These are phyloP conservation scores for Microsporum ferrugineum DNA, from an alignment of 2,329 filamentous ascomycete species.

Conservation along the genomic window DNA sequence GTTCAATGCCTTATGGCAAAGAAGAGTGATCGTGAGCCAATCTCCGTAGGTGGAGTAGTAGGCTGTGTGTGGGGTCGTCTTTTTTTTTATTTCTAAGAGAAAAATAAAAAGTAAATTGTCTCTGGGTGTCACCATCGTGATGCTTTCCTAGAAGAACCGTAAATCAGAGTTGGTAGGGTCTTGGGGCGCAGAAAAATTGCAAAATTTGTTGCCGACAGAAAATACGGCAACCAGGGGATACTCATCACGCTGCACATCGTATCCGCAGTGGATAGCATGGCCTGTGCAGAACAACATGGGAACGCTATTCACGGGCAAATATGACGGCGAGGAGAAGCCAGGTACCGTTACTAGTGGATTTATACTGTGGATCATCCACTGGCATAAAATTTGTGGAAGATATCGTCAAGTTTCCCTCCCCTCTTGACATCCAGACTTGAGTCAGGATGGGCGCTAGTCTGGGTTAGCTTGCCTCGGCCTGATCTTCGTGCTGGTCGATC, in stretches of 20 bases:
- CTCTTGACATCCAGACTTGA: background rate
- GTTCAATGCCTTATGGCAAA: constrained; percentile 1
- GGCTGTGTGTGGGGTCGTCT: constrained; percentile 1
- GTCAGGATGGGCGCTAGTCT: background rate
- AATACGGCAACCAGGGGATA: constrained; percentile 5
- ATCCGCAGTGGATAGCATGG: constrained; percentile 12
- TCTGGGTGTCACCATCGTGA: constrained; percentile 6
- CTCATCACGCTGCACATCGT: constrained; percentile 8
- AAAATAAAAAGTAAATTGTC: constrained; percentile 3
- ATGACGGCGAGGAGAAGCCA: background rate
- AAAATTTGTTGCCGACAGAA: constrained; percentile 3
- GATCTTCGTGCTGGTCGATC: constrained; percentile 5
- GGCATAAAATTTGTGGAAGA: background rate
- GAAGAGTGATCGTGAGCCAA: constrained; percentile 4
- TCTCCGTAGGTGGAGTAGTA: constrained; percentile 1
- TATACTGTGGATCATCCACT: constrained; percentile 2
- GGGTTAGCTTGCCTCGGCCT: background rate
- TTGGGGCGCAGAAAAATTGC: constrained; percentile 4
- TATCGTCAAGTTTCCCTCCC: background rate
- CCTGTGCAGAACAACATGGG: constrained; percentile 10
- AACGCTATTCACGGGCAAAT: background rate
- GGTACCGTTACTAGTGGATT: constrained; percentile 5
- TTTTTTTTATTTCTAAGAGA: background rate
- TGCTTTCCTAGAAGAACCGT: constrained; percentile 6
- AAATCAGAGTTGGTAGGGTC: constrained; percentile 8